Base-by-base conservation (phyloP, 2,329 filamentous ascomycete species). In the Tolypocladium amazonense region DNA sequence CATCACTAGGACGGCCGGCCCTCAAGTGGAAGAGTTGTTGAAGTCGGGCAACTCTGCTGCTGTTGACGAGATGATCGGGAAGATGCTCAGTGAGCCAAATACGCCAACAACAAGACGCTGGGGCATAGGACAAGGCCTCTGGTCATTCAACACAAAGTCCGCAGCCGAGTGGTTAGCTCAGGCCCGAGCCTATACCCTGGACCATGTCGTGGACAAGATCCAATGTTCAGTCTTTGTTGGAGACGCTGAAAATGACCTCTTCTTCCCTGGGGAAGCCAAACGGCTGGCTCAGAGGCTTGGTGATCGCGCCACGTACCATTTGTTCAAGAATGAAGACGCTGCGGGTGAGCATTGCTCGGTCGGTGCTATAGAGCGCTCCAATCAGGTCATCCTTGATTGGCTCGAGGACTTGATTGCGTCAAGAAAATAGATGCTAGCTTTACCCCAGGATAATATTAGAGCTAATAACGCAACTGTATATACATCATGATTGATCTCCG, bases 51-150 rank as follows among this genome's bases (percentile, higher is more conserved):
- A 68, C 6, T 27, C 58, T 6, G 54, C 58, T 1, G 27, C 59
- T 9, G 62, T 68, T 30, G 65, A 69, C 52, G 52, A 62, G 8
- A n/a, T 56, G 3, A 57, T 62, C 5, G 56, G 61, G 12, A 35
- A 60, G 20, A 41, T 60, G 3, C 53, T 56, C 30, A 30, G 37
- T 2, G 25, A 50, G 20, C 37, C 55, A 1, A 37, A 6, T 23
- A 18, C 55, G 8, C 59, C 59, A 2, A 63, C 61, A 1, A 23
- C 53, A 4, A 23, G 59, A 2, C 61, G 62, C 14, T 68, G 66
- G 64, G 66, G 59, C 25, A 56, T 68, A 4, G 59, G 62, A n/a
- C 66, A 69, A 37, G 66, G 66, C 7, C 56, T 68, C 20, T 69
- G 65, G 66, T 59, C 62, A 0, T 69, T 68, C 61, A 66, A 68